Evolutionary conservation across 257 asterid genomes (phyloP).

Genomic region (Plectranthus barbatus): DNA sequence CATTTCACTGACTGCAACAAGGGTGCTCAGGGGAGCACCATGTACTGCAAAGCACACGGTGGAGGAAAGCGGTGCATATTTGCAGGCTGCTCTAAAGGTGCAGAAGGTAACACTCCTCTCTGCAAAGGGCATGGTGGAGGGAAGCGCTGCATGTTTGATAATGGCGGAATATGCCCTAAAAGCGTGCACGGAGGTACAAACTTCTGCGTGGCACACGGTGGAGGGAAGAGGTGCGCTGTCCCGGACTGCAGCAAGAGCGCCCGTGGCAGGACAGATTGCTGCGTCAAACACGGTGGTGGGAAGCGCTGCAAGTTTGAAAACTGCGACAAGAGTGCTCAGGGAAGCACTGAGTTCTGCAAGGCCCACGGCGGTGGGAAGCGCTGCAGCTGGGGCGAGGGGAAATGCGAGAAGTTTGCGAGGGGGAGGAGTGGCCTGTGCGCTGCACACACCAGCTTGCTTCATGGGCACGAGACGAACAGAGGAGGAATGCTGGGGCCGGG

Average conservation of each 20-base stretch:
- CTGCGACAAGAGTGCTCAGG: slow-evolving; percentile 85
- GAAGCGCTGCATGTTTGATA: slow-evolving; percentile 73
- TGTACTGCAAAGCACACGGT: slow-evolving; percentile 88
- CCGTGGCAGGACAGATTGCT: slow-evolving; percentile 78
- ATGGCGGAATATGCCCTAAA: slow-evolving; percentile 92
- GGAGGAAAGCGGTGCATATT: slow-evolving; percentile 86
- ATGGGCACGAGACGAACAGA: slow-evolving; percentile 35
- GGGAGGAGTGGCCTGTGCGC: slow-evolving; percentile 91
- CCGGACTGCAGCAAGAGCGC: slow-evolving; percentile 83
- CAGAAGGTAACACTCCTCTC: slow-evolving; percentile 90
- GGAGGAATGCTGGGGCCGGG: slow-evolving; percentile 69
- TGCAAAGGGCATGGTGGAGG: slow-evolving; percentile 99
- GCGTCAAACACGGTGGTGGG: slow-evolving; percentile 92
- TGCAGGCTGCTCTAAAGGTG: slow-evolving; percentile 80
- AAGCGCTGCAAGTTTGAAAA: slow-evolving; percentile 60
- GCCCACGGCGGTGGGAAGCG: no score
- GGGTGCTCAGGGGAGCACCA: slow-evolving; percentile 92
- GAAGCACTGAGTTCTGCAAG: no score
- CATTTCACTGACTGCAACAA: slow-evolving; percentile 45
- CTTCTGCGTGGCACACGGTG: no score
- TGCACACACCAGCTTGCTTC: slow-evolving; percentile 60
- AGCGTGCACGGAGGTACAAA: slow-evolving; percentile 94
- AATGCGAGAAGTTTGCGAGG: slow-evolving; percentile 86
- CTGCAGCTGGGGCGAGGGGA: slow-evolving; percentile 76
- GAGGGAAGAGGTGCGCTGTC: slow-evolving; percentile 74